phyloP scores from a whole-genome alignment of 2,329 filamentous ascomycete genomes.

The Beauveria asiatica region DNA sequence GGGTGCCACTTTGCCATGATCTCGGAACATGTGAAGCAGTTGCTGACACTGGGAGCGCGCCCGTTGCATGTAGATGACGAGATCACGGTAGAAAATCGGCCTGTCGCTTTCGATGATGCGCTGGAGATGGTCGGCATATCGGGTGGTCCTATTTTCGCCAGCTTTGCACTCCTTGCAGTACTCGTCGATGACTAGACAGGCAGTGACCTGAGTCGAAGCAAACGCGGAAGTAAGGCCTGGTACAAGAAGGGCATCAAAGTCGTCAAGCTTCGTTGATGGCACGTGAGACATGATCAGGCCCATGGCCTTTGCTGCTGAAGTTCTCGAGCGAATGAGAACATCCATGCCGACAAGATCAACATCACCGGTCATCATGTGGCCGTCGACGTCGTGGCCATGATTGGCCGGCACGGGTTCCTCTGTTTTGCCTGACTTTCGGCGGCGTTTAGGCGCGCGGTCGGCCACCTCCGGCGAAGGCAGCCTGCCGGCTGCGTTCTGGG shows the following conservation, averaged over 20 bases:
- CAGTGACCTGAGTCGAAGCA: conserved; percentile 78
- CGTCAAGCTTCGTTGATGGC: conserved; percentile 52
- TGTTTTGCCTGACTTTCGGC: conserved; percentile 75
- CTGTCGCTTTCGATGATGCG: conserved; percentile 74
- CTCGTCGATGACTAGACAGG: conserved; percentile 80
- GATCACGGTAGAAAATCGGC: conserved; percentile 76
- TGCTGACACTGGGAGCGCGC: conserved; percentile 87
- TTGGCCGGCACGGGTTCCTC: conserved; percentile 56
- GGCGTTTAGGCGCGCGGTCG: conserved; percentile 62
- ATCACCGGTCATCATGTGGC: conserved; percentile 95
- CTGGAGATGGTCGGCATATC: conserved; percentile 59
- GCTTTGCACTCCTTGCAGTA: conserved; percentile 57
- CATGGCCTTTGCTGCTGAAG: conserved; percentile 79
- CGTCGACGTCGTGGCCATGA: conserved; percentile 92
- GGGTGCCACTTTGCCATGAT: conserved; percentile 73
- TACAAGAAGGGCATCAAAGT: conserved; percentile 57
- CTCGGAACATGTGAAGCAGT: conserved; percentile 82
- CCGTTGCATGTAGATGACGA: conserved; percentile 82
- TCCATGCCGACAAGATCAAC: conserved; percentile 90
- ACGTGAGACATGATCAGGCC: conserved; percentile 74
- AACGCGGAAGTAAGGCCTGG: conserved; percentile 62
- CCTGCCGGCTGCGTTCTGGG: conserved; percentile 35
- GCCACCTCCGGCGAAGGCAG: conserved; percentile 43
- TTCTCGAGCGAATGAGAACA: conserved; percentile 76
- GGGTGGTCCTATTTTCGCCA: conserved; percentile 30